Evolutionary conservation across 257 asterid genomes (phyloP).

Genomic region (Rehmannia glutinosa): DNA sequence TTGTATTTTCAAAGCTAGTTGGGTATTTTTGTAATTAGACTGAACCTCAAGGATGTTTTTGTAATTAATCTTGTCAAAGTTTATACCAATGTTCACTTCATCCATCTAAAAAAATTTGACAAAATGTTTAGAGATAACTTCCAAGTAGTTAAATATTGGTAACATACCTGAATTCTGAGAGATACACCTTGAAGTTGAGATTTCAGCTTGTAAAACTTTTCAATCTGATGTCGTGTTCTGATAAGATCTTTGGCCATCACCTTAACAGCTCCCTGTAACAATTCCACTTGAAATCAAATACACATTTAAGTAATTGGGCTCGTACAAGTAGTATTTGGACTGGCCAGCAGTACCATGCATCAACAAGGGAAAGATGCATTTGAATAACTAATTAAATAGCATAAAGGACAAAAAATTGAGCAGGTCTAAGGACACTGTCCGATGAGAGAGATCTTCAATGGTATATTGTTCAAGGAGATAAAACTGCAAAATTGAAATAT

Average conservation of each 20-base stretch:
- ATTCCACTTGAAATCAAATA: slow-evolving; percentile 26
- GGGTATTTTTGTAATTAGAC: no score
- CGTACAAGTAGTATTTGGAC: neutral
- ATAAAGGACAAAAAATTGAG: neutral
- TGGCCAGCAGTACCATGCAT: slow-evolving; percentile 2
- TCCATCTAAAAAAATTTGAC: no score
- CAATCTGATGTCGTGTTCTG: slow-evolving; percentile 94
- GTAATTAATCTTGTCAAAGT: no score
- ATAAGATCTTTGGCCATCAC: slow-evolving; percentile 99
- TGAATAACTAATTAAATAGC: neutral
- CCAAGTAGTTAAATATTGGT: neutral
- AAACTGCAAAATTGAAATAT: neutral
- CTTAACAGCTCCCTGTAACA: slow-evolving; percentile 93
- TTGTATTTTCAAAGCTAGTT: no score
- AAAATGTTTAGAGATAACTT: neutral
- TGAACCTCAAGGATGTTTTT: no score
- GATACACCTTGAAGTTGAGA: slow-evolving; percentile 99
- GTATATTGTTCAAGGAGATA: neutral
- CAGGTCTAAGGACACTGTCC: neutral
- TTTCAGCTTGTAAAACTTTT: slow-evolving; percentile 92
- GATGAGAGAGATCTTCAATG: neutral
- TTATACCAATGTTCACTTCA: no score
- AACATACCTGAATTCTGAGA: slow-evolving; percentile 86
- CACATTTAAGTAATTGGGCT: neutral
- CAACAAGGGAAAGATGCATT: neutral